Percentiles rank a stretch among this genome's conserved stretches.
phyloP scores from a whole-genome alignment of 176 grass and related monocot genomes.

The Tillandsia fasciculata region DNA sequence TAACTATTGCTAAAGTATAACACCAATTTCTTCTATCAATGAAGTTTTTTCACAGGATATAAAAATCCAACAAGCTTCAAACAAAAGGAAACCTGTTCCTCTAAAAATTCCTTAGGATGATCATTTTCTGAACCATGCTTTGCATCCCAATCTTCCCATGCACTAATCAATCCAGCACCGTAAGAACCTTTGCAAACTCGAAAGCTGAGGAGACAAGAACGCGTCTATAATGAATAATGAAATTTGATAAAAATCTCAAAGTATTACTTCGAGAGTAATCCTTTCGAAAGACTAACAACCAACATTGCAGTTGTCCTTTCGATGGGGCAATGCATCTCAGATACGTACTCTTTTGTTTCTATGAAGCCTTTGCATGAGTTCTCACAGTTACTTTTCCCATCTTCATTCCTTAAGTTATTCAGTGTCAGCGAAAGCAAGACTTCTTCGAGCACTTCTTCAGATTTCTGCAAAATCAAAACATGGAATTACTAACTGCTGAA shows the following conservation, averaged over 20 bases:
- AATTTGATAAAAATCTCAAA: neutral
- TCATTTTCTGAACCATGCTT: constrained; percentile 75
- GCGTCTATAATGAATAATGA: neutral
- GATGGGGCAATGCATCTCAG: constrained; percentile 1
- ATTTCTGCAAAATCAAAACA: constrained; percentile 44
- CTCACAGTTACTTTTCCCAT: constrained; percentile 11
- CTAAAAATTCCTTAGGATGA: constrained; percentile 70
- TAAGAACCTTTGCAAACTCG: constrained; percentile 66
- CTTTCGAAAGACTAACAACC: neutral
- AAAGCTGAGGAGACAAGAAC: constrained; percentile 44
- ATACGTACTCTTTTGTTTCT: constrained; percentile 70
- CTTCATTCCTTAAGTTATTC: constrained; percentile 61
- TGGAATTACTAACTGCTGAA: constrained; percentile 24
- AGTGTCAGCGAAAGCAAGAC: constrained; percentile 82
- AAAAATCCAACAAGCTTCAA: neutral
- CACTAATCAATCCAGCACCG: constrained; percentile 49
- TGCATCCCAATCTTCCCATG: constrained; percentile 88
- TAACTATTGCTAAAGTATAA: neutral
- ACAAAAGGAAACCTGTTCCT: constrained; percentile 36
- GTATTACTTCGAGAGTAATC: neutral
- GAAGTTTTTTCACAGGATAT: neutral
- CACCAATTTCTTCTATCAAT: neutral
- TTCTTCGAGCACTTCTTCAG: constrained; percentile 90
- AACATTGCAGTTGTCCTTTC: constrained; percentile 6
- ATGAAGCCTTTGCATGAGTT: constrained; percentile 85